phyloP scores from a whole-genome alignment of 2,329 filamentous ascomycete species.

The Calonectria henricotiae region DNA sequence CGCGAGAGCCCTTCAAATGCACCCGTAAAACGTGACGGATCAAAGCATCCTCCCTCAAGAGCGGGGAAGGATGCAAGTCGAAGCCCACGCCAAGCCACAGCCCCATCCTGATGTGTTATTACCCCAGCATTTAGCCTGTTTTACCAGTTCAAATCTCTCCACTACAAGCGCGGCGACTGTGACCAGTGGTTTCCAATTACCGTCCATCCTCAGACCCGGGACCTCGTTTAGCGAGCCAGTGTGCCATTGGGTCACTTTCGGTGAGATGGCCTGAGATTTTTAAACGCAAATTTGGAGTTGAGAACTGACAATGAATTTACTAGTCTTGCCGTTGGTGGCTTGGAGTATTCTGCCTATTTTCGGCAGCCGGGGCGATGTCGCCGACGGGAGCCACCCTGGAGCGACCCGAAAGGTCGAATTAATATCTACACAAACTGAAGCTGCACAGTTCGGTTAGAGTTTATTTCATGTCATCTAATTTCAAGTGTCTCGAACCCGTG shows the following conservation, averaged over 20 bases:
- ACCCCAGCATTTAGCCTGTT: slow-evolving; percentile 31
- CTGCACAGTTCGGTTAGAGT: background rate
- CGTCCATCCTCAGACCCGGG: slow-evolving; percentile 5
- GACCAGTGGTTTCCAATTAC: background rate
- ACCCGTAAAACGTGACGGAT: background rate
- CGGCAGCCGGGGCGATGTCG: slow-evolving; percentile 5
- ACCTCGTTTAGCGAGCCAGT: slow-evolving; percentile 4
- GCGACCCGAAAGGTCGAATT: background rate
- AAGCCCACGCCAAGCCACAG: background rate
- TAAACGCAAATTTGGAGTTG: background rate
- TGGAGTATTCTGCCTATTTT: slow-evolving; percentile 8
- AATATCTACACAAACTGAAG: background rate
- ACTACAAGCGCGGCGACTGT: background rate
- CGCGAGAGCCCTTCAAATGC: background rate
- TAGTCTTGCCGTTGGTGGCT: background rate
- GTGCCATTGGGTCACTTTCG: slow-evolving; percentile 17
- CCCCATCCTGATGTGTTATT: background rate
- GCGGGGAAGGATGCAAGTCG: background rate
- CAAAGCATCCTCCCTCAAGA: background rate
- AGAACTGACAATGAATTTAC: background rate
- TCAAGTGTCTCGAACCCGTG: no score
- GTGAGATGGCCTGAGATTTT: background rate
- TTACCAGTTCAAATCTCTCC: background rate
- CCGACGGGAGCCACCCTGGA: slow-evolving; percentile 9
- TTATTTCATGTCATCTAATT: no score